Base-by-base conservation (phyloP, 75 land plant genomes). In the Sequoia sempervirens region DNA sequence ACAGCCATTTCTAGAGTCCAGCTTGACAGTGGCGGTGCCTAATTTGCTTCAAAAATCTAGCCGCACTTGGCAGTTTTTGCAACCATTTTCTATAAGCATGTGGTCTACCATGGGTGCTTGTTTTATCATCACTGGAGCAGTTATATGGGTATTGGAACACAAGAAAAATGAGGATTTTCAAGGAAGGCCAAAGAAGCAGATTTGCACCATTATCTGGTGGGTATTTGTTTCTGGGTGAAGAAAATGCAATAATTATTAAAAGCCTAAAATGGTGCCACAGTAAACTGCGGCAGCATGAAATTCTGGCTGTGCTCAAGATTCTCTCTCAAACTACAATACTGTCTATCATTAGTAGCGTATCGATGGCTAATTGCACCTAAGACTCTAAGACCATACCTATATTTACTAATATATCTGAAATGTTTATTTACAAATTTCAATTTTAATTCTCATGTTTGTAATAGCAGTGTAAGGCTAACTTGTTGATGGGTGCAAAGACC, bases 11-110 rank as follows among this genome's bases (percentile, higher is more conserved):
- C 80, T 84, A 10, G 74, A 86, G 15, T 89, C 91, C 4, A 89
- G 89, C 2, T 54, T 89, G 70, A 87, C 83, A 18, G 91, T 89
- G 17, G 87, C 87, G 34, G 91, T 89, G 28, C 89, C 91, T 47
- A 34, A 85, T 15, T 79, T 38, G 73, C 74, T 72, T 38, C 61
- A 78, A 20, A 78, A 58, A 30, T 38, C 72, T 68, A 82, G 83
- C 58, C 86, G 84, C 75, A 89, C 89, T 12, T 89, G 91, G 91
- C 85, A 86, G 26, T 89, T 89, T 83, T 82, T 89, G 85, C 89
- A 82, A 36, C 91, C 91, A 53, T 89, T 89, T 85, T 85, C 91
- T 13, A 80, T 89, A 17, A 79, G 83, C 82, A 87, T 89, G 91
- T 89, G 91, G 91, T 66, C 18, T 83, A 85, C 83, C 37, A 87